These are phyloP conservation scores for Filobasidium floriforme DNA, from an alignment of 768 basidiomycete species.

Conservation along the genomic window DNA sequence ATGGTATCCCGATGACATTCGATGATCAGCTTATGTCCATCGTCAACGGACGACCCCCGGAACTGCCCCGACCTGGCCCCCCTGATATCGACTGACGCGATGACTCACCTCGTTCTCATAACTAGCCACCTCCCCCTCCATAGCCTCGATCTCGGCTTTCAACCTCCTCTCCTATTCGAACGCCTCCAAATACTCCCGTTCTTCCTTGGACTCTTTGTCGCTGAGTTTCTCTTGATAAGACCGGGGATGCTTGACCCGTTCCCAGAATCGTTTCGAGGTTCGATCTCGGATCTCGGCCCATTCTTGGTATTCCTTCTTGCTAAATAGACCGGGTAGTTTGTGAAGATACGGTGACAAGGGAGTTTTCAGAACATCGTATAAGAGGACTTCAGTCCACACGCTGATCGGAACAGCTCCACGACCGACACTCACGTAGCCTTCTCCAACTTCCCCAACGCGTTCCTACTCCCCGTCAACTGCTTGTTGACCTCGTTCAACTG, in stretches of 20 bases:
- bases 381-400: not conserved
- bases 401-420: not conserved
- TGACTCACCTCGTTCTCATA: slow-evolving; percentile 23
- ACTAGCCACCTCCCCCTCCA: slow-evolving; percentile 10
- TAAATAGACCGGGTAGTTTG: too few species aligned
- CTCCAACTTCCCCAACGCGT: slow-evolving; percentile 11
- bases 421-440: slow-evolving; percentile 14
- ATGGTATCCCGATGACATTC: too few species aligned
- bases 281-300: slow-evolving; percentile 20
- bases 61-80: not conserved
- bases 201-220: slow-evolving; percentile 22
- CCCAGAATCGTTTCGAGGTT: slow-evolving; percentile 20
- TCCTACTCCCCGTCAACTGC: slow-evolving; percentile 9
- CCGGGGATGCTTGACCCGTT: slow-evolving; percentile 17
- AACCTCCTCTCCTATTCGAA: slow-evolving; percentile 17
- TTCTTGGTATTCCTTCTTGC: slow-evolving; percentile 24
- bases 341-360: not conserved
- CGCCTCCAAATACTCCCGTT: slow-evolving; percentile 22
- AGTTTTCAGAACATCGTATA: not conserved
- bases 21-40: too few species aligned
- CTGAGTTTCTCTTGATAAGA: slow-evolving; percentile 15
- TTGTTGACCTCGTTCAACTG: slow-evolving; percentile 11
- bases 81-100: too few species aligned
- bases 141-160: slow-evolving; percentile 15
- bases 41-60: too few species aligned